A percentile compares a stretch with the other conserved stretches of the same genome.
phyloP scores from a whole-genome alignment of 495 filamentous ascomycete genomes.

The Acidomyces sp. region DNA sequence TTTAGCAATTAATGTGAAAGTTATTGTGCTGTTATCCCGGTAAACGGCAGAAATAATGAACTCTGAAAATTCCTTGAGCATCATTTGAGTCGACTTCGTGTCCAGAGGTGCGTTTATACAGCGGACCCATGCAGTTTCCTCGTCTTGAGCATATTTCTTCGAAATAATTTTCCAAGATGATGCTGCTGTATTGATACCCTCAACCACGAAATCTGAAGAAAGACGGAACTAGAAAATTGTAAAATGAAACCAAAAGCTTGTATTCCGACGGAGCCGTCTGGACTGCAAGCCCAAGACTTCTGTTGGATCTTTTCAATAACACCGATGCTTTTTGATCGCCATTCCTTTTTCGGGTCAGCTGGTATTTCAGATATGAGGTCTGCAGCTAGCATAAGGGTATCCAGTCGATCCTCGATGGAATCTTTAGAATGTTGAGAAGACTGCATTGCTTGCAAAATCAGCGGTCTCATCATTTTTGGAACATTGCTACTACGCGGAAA shows the following conservation, averaged over 20 bases:
- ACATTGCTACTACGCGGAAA: constrained; percentile 25
- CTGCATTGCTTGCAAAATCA: constrained; percentile 39
- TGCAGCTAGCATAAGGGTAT: constrained; percentile 39
- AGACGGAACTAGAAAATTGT: constrained; percentile 6
- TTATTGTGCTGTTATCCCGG: not conserved
- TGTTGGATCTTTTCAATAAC: constrained; percentile 41
- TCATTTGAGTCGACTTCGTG: not conserved
- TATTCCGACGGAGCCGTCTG: constrained; percentile 33
- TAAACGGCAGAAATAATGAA: not conserved
- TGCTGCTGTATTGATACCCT: constrained; percentile 5
- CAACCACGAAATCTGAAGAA: constrained; percentile 2
- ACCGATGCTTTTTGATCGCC: constrained; percentile 32
- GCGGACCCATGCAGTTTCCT: not conserved
- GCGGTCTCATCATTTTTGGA: constrained; percentile 42
- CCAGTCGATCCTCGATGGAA: constrained; percentile 30
- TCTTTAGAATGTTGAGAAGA: constrained; percentile 33
- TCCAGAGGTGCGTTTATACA: not conserved
- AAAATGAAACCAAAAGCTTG: constrained; percentile 13
- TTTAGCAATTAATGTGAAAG: not conserved
- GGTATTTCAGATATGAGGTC: constrained; percentile 36
- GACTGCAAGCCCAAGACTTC: constrained; percentile 32
- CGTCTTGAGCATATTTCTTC: not conserved
- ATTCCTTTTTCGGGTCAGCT: constrained; percentile 29
- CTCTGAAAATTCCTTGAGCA: not conserved
- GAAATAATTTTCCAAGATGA: not conserved